Evolutionary conservation across 2,329 filamentous ascomycete genomes (phyloP), one percentile per base, ranked within the genome.

Genomic region (Pseudopithomyces chartarum): DNA sequence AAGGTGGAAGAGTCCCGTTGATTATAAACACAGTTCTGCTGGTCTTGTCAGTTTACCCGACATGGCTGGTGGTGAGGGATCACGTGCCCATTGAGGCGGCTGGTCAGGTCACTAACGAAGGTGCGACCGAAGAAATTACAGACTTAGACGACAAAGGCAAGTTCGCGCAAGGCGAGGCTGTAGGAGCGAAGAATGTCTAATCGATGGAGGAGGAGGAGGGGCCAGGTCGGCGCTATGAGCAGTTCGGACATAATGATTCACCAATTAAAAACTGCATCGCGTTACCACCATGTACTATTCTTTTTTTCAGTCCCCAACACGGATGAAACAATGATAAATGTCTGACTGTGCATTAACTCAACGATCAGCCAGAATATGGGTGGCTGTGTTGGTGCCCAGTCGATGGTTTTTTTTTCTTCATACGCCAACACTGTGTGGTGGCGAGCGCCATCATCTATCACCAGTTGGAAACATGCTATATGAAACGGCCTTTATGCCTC

Each of bases 1-100:
- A 74, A 46, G 76, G 78, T 4, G 78, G 78, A 52, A 65, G 71
- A 32, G 71, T 80, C 11, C 79, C 78, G 13, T 64, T 81, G 49
- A 73, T 68, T 0, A 76, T 81, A 0, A 81, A 78, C 12, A 73
- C 71, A 3, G 56, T 62, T 2, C 39, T 73, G 29, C 55, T 75
- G 60, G 65, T 62, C 1, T 33, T 69, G 45, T 59, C 67, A 11
- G 55, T 72, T 1, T 63, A 63, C 29, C 71, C 70, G 4, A 73
- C 71, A 1, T 73, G 70, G 70, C 56, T 73, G 2, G 70, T 68
- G 2, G 62, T 74, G 22, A 55, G 59, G 10, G 64, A 71, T 32
- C 71, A 73, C 47, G 59, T 66, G 19, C 73, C 71, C 10, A 55
- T 73, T 8, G 65, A 64, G 32, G 58, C 60, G 2, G 55, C 54